phyloP scores from a whole-genome alignment of 2,329 filamentous ascomycete species.

The Bipolaris zeicola region DNA sequence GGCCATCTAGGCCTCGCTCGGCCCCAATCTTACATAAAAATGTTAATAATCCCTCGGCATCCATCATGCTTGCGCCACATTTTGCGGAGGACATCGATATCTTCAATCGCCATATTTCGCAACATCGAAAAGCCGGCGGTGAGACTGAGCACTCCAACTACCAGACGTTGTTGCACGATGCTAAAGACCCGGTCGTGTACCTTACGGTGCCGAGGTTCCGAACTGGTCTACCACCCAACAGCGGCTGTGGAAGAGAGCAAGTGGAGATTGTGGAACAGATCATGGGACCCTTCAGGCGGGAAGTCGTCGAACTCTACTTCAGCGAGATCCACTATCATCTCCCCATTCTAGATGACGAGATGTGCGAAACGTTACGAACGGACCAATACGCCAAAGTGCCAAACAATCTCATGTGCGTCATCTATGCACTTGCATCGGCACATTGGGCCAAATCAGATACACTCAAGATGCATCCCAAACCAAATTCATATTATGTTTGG shows the following conservation, averaged over 20 bases:
- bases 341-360: constrained; percentile 49
- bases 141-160: constrained; percentile 50
- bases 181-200: constrained; percentile 49
- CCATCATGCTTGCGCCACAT: constrained; percentile 49
- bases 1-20: constrained; percentile 28
- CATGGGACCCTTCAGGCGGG: constrained; percentile 45
- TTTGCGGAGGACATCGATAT: constrained; percentile 51
- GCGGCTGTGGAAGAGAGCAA: constrained; percentile 47
- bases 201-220: constrained; percentile 57
- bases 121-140: constrained; percentile 33
- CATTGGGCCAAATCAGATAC: constrained; percentile 47
- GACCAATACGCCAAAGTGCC: constrained; percentile 45
- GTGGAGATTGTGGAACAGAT: constrained; percentile 51
- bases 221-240: constrained; percentile 49
- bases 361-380: constrained; percentile 41
- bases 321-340: constrained; percentile 46
- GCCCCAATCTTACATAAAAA: constrained; percentile 38
- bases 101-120: constrained; percentile 47
- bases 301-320: constrained; percentile 56
- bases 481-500: constrained; percentile 49
- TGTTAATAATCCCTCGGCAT: constrained; percentile 42
- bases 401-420: constrained; percentile 47
- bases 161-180: constrained; percentile 56
- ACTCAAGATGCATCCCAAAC: constrained; percentile 44
- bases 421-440: constrained; percentile 47